Evolutionary conservation across 202 grass and related monocot genomes (phyloP).

Genomic region (Sporobolus alterniflorus): DNA sequence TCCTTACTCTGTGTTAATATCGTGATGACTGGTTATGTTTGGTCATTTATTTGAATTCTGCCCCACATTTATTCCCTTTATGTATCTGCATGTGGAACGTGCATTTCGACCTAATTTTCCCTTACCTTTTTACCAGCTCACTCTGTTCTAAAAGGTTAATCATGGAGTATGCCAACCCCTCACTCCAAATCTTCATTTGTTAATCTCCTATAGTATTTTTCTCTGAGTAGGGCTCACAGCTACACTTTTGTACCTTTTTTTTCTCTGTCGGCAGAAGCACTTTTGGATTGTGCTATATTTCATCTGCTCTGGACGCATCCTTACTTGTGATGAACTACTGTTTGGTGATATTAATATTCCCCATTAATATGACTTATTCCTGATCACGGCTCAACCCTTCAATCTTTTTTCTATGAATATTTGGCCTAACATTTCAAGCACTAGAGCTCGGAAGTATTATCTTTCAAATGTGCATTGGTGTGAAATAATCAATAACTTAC

Average conservation of each 20-base stretch:
- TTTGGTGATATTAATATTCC: too few relatives aligned
- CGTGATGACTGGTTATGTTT: neutral
- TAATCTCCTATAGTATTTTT: conserved; percentile 21
- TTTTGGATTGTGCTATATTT: conserved; percentile 9
- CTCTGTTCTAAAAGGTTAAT: neutral
- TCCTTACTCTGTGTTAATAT: neutral
- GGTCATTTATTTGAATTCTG: neutral
- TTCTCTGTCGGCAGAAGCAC: conserved; percentile 3
- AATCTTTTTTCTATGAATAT: neutral
- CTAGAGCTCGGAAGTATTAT: too few relatives aligned
- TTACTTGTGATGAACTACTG: too few relatives aligned
- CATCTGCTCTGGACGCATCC: too few relatives aligned
- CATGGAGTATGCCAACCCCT: conserved; percentile 1
- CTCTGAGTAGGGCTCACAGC: neutral
- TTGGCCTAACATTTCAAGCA: too few relatives aligned
- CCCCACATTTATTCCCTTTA: neutral
- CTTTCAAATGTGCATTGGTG: too few relatives aligned
- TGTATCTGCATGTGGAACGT: neutral
- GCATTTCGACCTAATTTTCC: neutral
- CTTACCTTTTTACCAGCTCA: neutral
- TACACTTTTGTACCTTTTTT: neutral
- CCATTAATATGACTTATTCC: too few relatives aligned
- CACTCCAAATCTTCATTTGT: neutral
- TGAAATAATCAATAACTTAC: neutral
- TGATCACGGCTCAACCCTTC: neutral